Percentiles rank a stretch among this genome's conserved stretches.
Conservation (phyloP, 2,329 filamentous ascomycete species). For the Trichoderma aggressivum region DNA sequence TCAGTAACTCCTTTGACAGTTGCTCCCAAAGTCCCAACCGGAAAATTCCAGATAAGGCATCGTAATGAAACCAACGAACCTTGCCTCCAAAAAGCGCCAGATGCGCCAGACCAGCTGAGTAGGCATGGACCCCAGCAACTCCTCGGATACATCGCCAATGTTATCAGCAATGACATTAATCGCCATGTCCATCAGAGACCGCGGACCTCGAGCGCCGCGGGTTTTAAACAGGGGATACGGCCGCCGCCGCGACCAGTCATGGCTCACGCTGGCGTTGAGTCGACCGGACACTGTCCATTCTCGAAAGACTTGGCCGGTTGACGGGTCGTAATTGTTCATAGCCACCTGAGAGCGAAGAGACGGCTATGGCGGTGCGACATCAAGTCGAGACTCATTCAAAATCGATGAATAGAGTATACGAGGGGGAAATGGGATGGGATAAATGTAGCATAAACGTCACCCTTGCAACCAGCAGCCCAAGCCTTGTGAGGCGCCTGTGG, state of each 20-base stretch:
- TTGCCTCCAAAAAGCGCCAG: constrained; percentile 40
- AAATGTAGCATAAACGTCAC: background rate
- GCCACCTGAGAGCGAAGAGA: background rate
- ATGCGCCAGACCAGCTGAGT: constrained; percentile 35
- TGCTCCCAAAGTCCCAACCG: background rate
- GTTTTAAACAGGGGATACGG: constrained; percentile 29
- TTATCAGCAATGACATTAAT: constrained; percentile 38
- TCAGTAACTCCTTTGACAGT: background rate
- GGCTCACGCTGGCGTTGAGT: constrained; percentile 24
- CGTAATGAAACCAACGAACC: constrained; percentile 29
- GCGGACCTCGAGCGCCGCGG: constrained; percentile 32
- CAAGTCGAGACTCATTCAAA: background rate
- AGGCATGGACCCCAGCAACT: constrained; percentile 36
- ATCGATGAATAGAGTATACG: background rate
- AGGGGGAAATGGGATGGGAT: background rate
- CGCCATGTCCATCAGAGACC: constrained; percentile 40
- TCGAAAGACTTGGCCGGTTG: constrained; percentile 36
- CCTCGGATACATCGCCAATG: constrained; percentile 33
- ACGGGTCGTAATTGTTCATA: constrained; percentile 37
- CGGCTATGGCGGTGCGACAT: constrained; percentile 2
- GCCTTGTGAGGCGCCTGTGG: background rate
- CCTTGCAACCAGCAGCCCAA: background rate
- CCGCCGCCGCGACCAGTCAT: constrained; percentile 37
- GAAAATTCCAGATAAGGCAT: background rate
- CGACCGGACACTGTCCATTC: constrained; percentile 36